Conservation (phyloP, 2,329 filamentous ascomycete species). For the Penicillium sp. region DNA sequence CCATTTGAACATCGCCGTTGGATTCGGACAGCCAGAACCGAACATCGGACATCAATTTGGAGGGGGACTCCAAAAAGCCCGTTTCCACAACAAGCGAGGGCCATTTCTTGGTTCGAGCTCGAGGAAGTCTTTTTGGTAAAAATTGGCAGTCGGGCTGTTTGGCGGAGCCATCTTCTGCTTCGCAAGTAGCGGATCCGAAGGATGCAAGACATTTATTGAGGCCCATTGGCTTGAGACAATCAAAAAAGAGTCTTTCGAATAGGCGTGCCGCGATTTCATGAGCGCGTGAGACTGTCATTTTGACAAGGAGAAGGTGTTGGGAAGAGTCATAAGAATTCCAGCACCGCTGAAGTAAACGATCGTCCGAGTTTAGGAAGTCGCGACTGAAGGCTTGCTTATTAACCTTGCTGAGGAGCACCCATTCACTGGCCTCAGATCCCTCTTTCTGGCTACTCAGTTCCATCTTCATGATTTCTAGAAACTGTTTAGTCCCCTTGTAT, state of each 20-base stretch:
- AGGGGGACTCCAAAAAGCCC: constrained; percentile 4
- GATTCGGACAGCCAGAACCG: constrained; percentile 3
- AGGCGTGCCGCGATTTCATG: not conserved
- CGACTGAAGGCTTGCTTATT: constrained; percentile 1
- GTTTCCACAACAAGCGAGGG: constrained; percentile 3
- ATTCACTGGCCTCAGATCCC: not conserved
- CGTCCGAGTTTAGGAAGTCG: constrained; percentile 9
- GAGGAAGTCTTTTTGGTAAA: constrained; percentile 2
- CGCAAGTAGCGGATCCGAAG: not conserved
- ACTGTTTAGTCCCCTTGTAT: not conserved
- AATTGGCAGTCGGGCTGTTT: constrained; percentile 4
- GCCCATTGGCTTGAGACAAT: constrained; percentile 2
- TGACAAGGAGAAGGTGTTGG: constrained; percentile 8
- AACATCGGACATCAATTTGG: constrained; percentile 4
- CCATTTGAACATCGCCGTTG: not conserved
- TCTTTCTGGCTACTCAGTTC: not conserved
- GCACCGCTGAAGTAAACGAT: constrained; percentile 2
- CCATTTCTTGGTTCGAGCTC: constrained; percentile 1
- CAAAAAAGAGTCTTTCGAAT: constrained; percentile 2
- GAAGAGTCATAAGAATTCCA: constrained; percentile 8
- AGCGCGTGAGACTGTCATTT: not conserved
- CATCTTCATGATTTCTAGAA: not conserved
- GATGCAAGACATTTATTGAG: not conserved
- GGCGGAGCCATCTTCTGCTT: not conserved
- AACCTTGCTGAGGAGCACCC: constrained; percentile 6